phyloP scores from a whole-genome alignment of 345 rosid species.

The Orychophragmus violaceus region DNA sequence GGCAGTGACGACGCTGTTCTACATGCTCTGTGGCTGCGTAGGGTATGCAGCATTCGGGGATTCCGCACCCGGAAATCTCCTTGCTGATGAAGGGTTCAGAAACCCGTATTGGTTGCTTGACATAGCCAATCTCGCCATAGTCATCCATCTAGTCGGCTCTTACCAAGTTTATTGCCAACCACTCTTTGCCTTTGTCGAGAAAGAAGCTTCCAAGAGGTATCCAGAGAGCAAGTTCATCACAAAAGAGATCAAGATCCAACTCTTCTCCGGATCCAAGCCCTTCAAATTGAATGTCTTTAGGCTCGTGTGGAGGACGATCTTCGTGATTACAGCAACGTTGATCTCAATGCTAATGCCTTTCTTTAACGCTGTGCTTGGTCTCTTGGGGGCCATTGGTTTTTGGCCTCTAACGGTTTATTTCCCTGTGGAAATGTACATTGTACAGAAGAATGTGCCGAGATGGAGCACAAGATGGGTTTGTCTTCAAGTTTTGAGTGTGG shows the following conservation, averaged over 20 bases:
- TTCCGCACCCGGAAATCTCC: constrained; percentile 66
- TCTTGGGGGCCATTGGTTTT: constrained; percentile 84
- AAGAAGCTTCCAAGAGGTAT: constrained; percentile 35
- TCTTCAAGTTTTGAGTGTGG: constrained; percentile 61
- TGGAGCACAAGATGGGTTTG: constrained; percentile 83
- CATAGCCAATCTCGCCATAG: constrained; percentile 78
- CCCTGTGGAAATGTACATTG: constrained; percentile 88
- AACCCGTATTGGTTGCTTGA: constrained; percentile 90
- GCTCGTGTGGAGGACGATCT: constrained; percentile 74
- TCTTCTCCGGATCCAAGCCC: constrained; percentile 37
- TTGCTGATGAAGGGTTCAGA: constrained; percentile 61
- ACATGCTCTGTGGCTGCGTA: constrained; percentile 83
- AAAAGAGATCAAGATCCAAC: constrained; percentile 46
- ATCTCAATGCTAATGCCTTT: constrained; percentile 87
- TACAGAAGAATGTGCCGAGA: constrained; percentile 52
- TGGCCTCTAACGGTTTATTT: constrained; percentile 92
- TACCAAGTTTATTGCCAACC: constrained; percentile 97
- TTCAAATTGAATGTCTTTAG: constrained; percentile 65
- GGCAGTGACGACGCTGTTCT: constrained; percentile 70
- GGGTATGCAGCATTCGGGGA: constrained; percentile 95
- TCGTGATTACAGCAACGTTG: constrained; percentile 61
- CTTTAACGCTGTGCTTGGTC: constrained; percentile 74
- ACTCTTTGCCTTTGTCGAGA: constrained; percentile 72
- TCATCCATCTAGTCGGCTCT: constrained; percentile 77
- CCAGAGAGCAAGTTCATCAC: constrained; percentile 57